Evolutionary conservation across 202 grass and related monocot species (phyloP).

Genomic region (Carex arenaria): DNA sequence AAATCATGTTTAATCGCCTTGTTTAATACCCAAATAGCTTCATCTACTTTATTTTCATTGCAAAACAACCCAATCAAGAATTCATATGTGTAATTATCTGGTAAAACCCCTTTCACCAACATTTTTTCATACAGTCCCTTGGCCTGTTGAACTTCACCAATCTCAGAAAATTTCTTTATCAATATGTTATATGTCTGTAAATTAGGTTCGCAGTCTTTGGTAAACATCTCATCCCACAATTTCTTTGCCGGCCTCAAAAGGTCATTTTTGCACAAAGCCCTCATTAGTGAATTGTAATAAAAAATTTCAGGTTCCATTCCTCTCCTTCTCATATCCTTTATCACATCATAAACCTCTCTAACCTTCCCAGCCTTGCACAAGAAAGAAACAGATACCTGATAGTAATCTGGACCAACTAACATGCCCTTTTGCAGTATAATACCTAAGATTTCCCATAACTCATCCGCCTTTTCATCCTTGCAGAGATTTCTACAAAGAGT

Average conservation of each 20-base stretch:
- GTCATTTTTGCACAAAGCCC: conserved; percentile 61
- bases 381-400: conserved; percentile 63
- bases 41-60: conserved; percentile 49
- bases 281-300: conserved; percentile 79
- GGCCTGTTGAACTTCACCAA: conserved; percentile 48
- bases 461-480: conserved; percentile 50
- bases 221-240: conserved; percentile 98
- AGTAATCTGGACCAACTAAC: conserved; percentile 37
- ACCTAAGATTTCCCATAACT: conserved; percentile 57
- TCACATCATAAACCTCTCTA: conserved; percentile 79
- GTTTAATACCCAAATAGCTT: conserved; percentile 48
- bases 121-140: conserved; percentile 68
- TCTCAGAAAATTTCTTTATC: conserved; percentile 65
- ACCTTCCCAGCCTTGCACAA: conserved; percentile 77
- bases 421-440: conserved; percentile 50
- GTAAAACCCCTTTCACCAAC: conserved; percentile 56
- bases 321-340: conserved; percentile 72
- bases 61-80: conserved; percentile 62
- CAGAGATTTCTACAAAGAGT: conserved; percentile 57
- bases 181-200: conserved; percentile 86
- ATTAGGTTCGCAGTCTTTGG: conserved; percentile 55
- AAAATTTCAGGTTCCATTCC: conserved; percentile 53
- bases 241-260: conserved; percentile 84
- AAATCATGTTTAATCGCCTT: conserved; percentile 55
- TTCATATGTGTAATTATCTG: conserved; percentile 56